Conservation (phyloP, 257 asterid genomes). For the Solanum sitiens region DNA sequence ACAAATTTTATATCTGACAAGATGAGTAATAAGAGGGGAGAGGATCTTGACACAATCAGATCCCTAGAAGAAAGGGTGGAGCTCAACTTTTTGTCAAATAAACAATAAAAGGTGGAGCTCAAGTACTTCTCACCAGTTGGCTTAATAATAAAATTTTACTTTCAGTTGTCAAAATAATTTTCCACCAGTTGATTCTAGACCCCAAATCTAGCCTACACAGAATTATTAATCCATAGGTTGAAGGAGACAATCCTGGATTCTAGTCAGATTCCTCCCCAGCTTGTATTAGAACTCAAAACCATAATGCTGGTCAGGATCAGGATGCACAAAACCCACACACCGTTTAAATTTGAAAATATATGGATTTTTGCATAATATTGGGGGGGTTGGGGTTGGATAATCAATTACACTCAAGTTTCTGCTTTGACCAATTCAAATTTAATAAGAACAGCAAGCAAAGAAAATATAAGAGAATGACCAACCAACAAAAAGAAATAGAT, state of each 20-base stretch:
- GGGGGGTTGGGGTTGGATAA: neutral
- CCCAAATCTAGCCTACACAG: neutral
- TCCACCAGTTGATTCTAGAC: neutral
- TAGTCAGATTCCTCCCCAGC: neutral
- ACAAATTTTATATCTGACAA: neutral
- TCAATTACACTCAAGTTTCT: neutral
- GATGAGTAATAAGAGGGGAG: neutral
- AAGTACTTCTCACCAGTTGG: neutral
- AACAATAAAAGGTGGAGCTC: neutral
- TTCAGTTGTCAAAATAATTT: neutral
- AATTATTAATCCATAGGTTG: neutral
- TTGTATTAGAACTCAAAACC: neutral
- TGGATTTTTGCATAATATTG: neutral
- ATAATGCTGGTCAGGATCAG: neutral
- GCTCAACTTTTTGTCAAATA: neutral
- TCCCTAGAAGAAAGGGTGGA: neutral
- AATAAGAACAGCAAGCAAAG: neutral
- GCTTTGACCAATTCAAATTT: neutral
- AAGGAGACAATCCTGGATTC: neutral
- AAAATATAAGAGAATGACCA: neutral
- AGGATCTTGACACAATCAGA: neutral
- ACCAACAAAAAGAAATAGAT: neutral
- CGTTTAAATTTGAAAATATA: neutral
- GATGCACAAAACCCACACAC: neutral
- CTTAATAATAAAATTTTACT: neutral